Base-by-base conservation (phyloP, 805 yeast species). In the Ascoidea asiatica region DNA sequence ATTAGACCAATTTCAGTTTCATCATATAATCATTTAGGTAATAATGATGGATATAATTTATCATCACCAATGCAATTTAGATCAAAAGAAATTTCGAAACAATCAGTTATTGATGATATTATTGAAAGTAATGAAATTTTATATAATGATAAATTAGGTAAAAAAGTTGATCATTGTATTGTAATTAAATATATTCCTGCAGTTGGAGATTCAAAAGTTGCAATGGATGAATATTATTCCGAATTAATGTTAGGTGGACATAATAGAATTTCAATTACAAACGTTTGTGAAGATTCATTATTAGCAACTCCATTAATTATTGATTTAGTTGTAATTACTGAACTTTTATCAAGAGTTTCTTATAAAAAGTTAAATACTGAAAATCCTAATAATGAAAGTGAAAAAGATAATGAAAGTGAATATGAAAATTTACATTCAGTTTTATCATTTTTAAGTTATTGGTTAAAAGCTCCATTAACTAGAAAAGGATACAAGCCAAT, bases 191-290 rank as follows among this genome's bases (percentile, higher is more conserved):
- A 89, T 64, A 67, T 90, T 60, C 83, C 85, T 46, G 96, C 97
- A 6, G 97, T 89, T 42, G 95, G 95, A 37, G 97, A 89, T 65
- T 80, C 92, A 52, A 89, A 89, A 70, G 95, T 89, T 51, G 97
- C 97, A 44, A 90, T 89, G 97, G 97, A 89, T 64, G 97, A 90
- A 68, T 89, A 89, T 69, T 87, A 90, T 69, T 82, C 94, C 46
- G 97, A 89, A 66, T 78, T 89, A 60, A 90, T 89, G 97, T 74
- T 89, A 56, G 97, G 97, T 49, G 97, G 97, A 40, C 96, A 89
- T 68, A 90, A 89, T 70, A 82, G 92, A 60, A 83, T 89, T 53
- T 79, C 94, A 41, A 82, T 90, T 59, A 95, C 89, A 67, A 89
- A 90, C 61, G 95, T 90, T 38, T 89, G 97, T 65, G 97, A 89